Evolutionary conservation across 2,329 filamentous ascomycete species (phyloP).

Genomic region (Alternaria gaisen): DNA sequence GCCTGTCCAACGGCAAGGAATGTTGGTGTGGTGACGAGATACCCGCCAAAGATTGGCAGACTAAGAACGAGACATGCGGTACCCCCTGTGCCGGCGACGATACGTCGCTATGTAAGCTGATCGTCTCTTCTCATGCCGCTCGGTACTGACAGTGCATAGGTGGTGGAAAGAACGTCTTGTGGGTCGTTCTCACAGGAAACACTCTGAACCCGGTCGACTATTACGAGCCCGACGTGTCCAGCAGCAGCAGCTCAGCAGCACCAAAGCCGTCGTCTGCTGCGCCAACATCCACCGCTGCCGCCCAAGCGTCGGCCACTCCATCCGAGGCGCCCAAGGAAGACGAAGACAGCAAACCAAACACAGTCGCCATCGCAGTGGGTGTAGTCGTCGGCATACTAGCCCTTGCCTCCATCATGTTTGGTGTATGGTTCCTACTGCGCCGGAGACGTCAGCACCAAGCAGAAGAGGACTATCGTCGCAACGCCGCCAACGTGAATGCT

Average conservation of each 20-base stretch:
- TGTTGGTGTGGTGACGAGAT: conserved; percentile 79
- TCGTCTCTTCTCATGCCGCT: background rate
- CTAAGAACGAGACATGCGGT: conserved; percentile 69
- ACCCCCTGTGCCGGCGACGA: conserved; percentile 68
- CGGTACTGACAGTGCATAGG: conserved; percentile 55
- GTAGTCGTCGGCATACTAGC: conserved; percentile 84
- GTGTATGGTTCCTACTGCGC: conserved; percentile 76
- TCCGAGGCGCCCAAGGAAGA: conserved; percentile 44
- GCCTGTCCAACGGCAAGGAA: conserved; percentile 65
- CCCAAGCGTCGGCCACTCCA: conserved; percentile 37
- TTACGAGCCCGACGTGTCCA: conserved; percentile 35
- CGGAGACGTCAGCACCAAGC: conserved; percentile 78
- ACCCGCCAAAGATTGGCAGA: conserved; percentile 65
- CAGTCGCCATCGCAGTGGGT: conserved; percentile 85
- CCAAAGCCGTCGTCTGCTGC: conserved; percentile 22
- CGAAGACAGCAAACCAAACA: conserved; percentile 62
- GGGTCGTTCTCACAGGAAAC: conserved; percentile 62
- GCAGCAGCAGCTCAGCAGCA: conserved; percentile 29
- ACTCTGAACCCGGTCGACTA: conserved; percentile 51
- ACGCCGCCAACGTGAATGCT: conserved; percentile 78
- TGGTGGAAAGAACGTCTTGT: conserved; percentile 64
- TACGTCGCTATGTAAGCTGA: conserved; percentile 70
- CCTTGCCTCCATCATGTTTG: conserved; percentile 71
- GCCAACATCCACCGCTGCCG: conserved; percentile 30
- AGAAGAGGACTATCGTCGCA: conserved; percentile 84